Percentiles rank a stretch among this genome's conserved stretches.
Evolutionary conservation across 2,329 filamentous ascomycete genomes (phyloP).

Genomic region (Fusarium nisikadoi): DNA sequence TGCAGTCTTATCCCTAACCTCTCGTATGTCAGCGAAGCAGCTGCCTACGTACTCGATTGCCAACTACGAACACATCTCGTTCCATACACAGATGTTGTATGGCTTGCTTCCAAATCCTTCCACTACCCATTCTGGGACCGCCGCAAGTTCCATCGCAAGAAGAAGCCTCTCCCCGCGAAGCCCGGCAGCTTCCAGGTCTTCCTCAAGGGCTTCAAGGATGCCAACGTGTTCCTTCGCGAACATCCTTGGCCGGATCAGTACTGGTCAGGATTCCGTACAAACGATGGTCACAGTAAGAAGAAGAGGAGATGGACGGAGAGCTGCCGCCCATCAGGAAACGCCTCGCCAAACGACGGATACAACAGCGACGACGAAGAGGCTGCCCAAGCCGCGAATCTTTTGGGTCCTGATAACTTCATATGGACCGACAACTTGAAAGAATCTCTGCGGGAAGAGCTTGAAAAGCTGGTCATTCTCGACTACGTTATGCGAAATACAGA

Average conservation of each 20-base stretch:
- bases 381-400: slow-evolving; percentile 61
- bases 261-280: slow-evolving; percentile 74
- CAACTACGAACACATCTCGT: slow-evolving; percentile 92
- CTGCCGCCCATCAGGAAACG: slow-evolving; percentile 72
- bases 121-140: slow-evolving; percentile 99
- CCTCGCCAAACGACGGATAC: slow-evolving; percentile 69
- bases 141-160: slow-evolving; percentile 85
- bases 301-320: slow-evolving; percentile 77
- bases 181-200: slow-evolving; percentile 98
- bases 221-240: slow-evolving; percentile 93
- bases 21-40: slow-evolving; percentile 97
- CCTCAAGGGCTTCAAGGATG: slow-evolving; percentile 95
- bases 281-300: slow-evolving; percentile 72
- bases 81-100: slow-evolving; percentile 95
- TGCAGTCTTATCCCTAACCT: slow-evolving; percentile 89
- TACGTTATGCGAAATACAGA: slow-evolving; percentile 99
- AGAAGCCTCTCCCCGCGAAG: slow-evolving; percentile 87
- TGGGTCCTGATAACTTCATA: slow-evolving; percentile 69
- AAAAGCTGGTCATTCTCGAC: slow-evolving; percentile 96
- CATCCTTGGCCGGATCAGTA: slow-evolving; percentile 97
- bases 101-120: slow-evolving; percentile 94
- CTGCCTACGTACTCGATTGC: slow-evolving; percentile 92
- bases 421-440: slow-evolving; percentile 93
- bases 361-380: slow-evolving; percentile 69
- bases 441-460: slow-evolving; percentile 91